Evolutionary conservation across 2,329 filamentous ascomycete genomes (phyloP).

Genomic region (Pseudogymnoascus pannorum): DNA sequence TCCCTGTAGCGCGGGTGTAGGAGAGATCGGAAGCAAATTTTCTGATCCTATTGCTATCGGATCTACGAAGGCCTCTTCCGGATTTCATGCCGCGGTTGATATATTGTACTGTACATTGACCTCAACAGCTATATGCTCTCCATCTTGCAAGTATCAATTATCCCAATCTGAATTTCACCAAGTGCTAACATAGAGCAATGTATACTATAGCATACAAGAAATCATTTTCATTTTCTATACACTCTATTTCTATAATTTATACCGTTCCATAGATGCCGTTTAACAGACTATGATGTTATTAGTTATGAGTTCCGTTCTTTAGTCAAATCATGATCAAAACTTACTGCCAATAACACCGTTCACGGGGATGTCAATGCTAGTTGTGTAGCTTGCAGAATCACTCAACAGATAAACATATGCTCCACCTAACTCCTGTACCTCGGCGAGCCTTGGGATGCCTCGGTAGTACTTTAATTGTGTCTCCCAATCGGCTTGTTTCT

Average conservation of each 20-base stretch:
- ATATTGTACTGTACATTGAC: not conserved
- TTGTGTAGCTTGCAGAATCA: conserved; percentile 32
- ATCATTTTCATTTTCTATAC: not conserved
- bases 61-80: not conserved
- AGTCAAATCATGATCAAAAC: not conserved
- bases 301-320: not conserved
- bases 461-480: conserved; percentile 47
- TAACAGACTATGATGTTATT: not conserved
- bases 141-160: not conserved
- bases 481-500: conserved; percentile 42
- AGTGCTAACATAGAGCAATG: not conserved
- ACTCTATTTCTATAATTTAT: not conserved
- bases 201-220: not conserved
- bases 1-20: not conserved
- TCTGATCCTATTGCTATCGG: not conserved
- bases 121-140: not conserved
- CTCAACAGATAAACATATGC: conserved; percentile 26
- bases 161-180: not conserved
- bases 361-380: conserved; percentile 32
- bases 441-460: conserved; percentile 43
- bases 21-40: not conserved
- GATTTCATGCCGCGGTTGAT: not conserved
- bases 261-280: not conserved
- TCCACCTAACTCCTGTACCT: conserved; percentile 38
- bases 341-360: conserved; percentile 22